Evolutionary conservation across 129 eudicot genomes (phyloP), one percentile per base, ranked within the genome.

Genomic region (Centaurea solstitialis): DNA sequence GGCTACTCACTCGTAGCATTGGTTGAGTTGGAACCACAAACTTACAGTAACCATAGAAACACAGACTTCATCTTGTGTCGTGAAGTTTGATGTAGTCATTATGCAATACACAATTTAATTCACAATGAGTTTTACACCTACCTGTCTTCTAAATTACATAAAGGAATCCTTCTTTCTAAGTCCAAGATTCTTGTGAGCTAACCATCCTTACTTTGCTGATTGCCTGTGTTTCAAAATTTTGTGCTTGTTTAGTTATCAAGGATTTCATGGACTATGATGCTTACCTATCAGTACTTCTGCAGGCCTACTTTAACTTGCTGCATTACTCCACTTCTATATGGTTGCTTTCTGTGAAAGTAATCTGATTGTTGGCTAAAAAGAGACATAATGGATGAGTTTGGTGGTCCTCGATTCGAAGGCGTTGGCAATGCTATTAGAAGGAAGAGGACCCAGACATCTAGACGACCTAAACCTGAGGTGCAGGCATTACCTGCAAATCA

Each of bases 401-500:
- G 86, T 53, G 86, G 74, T 71, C 40, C 87, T 62, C 85, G 21
- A 41, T 77, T 87, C 75, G 98, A 90, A 64, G 84, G 87, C 71
- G 78, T 76, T 45, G 88, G 87, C 35, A 77, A 64, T 73, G 35
- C 92, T 30, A 68, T 85, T n/a, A 90, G 89, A 68, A 92, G 72
- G 82, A 94, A 73, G 85, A 87, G 97, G 82, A 92, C 90, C 71
- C 97, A 87, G 82, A 89, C 92, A 33, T 90, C 80, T 39, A 91
- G 99, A 35, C 84, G 94, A 22, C 99, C 96, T 76, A 86, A 86
- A 86, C 96, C 97, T 9, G 93, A 94, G 69, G 79, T 80, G 23
- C 92, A 79, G 70, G 76, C 85, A 11, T 76, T 82, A 21, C 76
- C 83, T 37, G 87, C 82, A 65, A 77, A 75, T 84, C 85, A 80